A percentile compares a stretch with the other conserved stretches of the same genome.
Conservation (phyloP, 306 rosid species). For the Myrica gale region DNA sequence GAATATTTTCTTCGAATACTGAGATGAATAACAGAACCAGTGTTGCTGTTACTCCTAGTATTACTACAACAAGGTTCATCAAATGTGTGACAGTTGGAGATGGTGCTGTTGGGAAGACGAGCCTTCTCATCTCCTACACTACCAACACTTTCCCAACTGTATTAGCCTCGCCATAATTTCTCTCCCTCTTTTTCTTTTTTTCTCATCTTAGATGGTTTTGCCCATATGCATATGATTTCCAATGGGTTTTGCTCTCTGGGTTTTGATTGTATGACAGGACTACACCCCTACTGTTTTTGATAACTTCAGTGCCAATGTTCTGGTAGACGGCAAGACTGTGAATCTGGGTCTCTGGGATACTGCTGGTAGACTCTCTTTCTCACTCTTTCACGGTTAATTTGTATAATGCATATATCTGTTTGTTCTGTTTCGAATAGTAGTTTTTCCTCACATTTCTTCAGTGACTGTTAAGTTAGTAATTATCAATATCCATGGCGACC, state of each 20-base stretch:
- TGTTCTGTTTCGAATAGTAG: neutral
- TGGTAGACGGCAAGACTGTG: constrained; percentile 48
- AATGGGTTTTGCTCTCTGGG: constrained; percentile 15
- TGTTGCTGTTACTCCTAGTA: constrained; percentile 7
- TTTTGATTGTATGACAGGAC: constrained; percentile 35
- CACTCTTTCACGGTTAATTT: neutral
- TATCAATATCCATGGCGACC: neutral
- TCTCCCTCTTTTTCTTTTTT: neutral
- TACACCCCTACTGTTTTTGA: constrained; percentile 63
- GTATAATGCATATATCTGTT: neutral
- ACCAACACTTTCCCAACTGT: constrained; percentile 49
- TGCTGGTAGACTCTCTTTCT: constrained; percentile 42
- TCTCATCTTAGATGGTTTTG: neutral
- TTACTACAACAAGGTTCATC: constrained; percentile 36
- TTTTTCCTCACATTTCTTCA: neutral
- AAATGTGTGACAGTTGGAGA: constrained; percentile 49
- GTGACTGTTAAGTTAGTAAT: neutral
- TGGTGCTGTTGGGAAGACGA: constrained; percentile 50
- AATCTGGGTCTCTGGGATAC: constrained; percentile 65
- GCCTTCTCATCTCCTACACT: constrained; percentile 48
- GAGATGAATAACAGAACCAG: constrained; percentile 8
- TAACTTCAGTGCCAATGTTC: constrained; percentile 54
- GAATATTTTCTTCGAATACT: neutral
- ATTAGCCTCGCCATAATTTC: neutral
- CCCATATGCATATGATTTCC: neutral